A percentile compares a stretch with the other conserved stretches of the same genome.
These are phyloP conservation scores for Aspergillus sclerotioniger DNA, from an alignment of 495 filamentous ascomycete genomes.

Conservation along the genomic window DNA sequence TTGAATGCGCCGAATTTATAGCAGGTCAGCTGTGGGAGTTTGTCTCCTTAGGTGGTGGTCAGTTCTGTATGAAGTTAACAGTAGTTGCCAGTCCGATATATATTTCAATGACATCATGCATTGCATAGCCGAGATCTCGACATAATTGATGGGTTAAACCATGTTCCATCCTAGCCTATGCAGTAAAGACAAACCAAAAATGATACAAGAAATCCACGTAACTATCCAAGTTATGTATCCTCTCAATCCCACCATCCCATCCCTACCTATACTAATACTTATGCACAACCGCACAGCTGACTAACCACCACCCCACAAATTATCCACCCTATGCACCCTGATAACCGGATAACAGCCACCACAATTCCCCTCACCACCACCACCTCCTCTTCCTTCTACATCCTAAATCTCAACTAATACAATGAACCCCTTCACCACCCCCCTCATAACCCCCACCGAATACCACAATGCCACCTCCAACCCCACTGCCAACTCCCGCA, in stretches of 20 bases:
- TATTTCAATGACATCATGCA: too few species aligned
- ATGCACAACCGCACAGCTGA: neutral
- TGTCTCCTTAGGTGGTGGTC: neutral
- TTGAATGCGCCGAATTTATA: slow-evolving; percentile 39
- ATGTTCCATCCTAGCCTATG: too few species aligned
- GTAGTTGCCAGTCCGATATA: too few species aligned
- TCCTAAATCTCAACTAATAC: neutral
- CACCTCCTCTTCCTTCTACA: neutral
- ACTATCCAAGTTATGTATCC: too few species aligned
- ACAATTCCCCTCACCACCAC: neutral
- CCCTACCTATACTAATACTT: too few species aligned
- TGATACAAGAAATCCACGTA: too few species aligned
- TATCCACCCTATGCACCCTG: neutral
- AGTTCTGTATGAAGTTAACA: too few species aligned
- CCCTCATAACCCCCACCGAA: slow-evolving; percentile 21
- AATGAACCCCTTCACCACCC: slow-evolving; percentile 17
- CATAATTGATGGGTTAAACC: too few species aligned
- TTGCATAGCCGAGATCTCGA: too few species aligned
- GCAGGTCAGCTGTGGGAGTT: neutral
- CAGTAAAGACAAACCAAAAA: too few species aligned
- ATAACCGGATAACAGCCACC: neutral
- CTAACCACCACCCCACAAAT: neutral
- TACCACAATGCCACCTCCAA: slow-evolving; percentile 12
- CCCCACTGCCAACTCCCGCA: slow-evolving; percentile 2
- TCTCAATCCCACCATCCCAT: too few species aligned